A percentile compares a stretch with the other conserved stretches of the same genome.
Conservation (phyloP, 164 flowering plant species). For the Sextonia rubra region DNA sequence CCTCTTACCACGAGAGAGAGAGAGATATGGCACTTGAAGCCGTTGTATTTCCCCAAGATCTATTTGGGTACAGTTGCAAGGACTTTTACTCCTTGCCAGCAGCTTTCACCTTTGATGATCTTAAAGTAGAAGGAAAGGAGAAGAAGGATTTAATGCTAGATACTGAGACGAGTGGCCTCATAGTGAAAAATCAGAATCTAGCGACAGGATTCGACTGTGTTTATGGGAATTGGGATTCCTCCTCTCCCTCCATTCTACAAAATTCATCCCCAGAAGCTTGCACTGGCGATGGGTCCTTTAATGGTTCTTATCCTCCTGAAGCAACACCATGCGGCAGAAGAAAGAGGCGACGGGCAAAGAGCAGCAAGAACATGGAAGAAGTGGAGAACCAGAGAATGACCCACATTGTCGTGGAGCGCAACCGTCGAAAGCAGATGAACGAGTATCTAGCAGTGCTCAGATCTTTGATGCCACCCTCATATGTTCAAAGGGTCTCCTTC, state of each 20-base stretch:
- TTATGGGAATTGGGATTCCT: conserved; percentile 23
- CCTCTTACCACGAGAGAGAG: conserved; percentile 6
- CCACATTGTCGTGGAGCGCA: conserved; percentile 61
- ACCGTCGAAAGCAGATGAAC: conserved; percentile 58
- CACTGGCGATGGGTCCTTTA: not conserved
- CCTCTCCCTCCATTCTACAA: conserved; percentile 25
- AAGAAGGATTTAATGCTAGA: not conserved
- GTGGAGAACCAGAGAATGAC: conserved; percentile 60
- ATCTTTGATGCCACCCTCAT: conserved; percentile 55
- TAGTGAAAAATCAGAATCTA: conserved; percentile 4
- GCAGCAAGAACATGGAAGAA: conserved; percentile 47
- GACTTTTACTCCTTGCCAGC: conserved; percentile 28
- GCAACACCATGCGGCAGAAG: conserved; percentile 15
- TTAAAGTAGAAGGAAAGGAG: conserved; percentile 22
- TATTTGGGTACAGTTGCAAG: conserved; percentile 32
- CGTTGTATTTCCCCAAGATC: conserved; percentile 50
- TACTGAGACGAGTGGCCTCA: conserved; percentile 6
- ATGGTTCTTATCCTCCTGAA: not conserved
- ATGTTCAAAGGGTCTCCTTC: conserved; percentile 44
- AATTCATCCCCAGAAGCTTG: conserved; percentile 21
- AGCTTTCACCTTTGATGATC: conserved; percentile 20
- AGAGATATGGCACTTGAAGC: conserved; percentile 64
- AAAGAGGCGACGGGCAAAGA: conserved; percentile 36
- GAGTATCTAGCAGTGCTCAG: conserved; percentile 51
- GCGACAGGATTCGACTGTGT: conserved; percentile 18